Conservation (phyloP, 2,329 filamentous ascomycete genomes). For the Aureobasidium sp. region DNA sequence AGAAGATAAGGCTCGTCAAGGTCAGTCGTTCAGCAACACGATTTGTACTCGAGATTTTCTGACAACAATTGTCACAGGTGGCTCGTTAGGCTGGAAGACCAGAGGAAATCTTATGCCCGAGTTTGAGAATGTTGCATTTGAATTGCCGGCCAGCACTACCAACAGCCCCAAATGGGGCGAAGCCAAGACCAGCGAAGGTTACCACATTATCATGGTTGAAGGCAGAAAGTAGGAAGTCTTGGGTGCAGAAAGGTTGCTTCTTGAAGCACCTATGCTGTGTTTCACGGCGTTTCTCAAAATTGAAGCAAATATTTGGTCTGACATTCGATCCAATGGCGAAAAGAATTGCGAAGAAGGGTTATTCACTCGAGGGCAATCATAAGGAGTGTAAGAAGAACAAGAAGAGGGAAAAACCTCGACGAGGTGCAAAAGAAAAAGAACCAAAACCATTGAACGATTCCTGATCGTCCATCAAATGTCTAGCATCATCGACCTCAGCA, state of each 20-base stretch:
- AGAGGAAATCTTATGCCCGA: slow-evolving; percentile 59
- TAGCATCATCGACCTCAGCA: background rate
- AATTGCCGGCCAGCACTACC: slow-evolving; percentile 59
- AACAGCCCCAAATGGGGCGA: slow-evolving; percentile 59
- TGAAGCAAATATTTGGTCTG: background rate
- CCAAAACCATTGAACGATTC: background rate
- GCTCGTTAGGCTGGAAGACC: slow-evolving; percentile 65
- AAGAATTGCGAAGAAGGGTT: background rate
- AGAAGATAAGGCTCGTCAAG: slow-evolving; percentile 68
- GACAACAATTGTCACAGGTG: slow-evolving; percentile 42
- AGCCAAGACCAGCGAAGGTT: slow-evolving; percentile 67
- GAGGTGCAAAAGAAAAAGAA: background rate
- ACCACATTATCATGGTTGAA: slow-evolving; percentile 76
- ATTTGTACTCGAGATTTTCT: background rate
- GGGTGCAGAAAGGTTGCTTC: too few species aligned
- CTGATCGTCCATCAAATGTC: slow-evolving; percentile 4
- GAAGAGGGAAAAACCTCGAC: background rate
- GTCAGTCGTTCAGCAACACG: slow-evolving; percentile 22
- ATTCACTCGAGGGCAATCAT: background rate
- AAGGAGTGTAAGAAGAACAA: slow-evolving; percentile 14
- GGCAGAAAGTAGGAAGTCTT: slow-evolving; percentile 45
- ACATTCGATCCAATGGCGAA: background rate
- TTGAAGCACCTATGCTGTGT: background rate
- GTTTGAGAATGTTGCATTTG: slow-evolving; percentile 68
- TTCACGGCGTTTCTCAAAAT: background rate